Evolutionary conservation across 116 monocot genomes (phyloP), one percentile per base, ranked within the genome.

Genomic region (Trichopus zeylanicus): DNA sequence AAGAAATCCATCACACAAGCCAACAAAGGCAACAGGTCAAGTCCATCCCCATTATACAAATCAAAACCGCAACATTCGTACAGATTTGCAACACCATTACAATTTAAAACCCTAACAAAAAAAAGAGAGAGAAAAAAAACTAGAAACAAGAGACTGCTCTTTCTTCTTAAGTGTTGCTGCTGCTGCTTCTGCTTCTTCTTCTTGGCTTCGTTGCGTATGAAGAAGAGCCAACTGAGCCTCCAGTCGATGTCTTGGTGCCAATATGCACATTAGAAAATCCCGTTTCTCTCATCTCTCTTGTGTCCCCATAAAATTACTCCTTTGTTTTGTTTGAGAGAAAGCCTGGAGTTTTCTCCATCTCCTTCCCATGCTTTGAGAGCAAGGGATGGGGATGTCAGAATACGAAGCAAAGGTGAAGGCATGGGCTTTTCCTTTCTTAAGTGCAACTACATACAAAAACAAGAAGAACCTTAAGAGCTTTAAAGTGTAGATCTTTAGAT

Each of bases 261-360:
- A 42, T 42, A 42, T 42, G n/a, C 13, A 37, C 8, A 37, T 37
- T 11, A 37, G 37, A 1, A 37, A 1, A 37, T 11, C 5, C 6
- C 26, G 26, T 42, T 3, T 42, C 13, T 42, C 42, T 42, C 42
- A 46, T 42, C 42, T 42, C n/a, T 42, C 42, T 16, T 16, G 13
- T 42, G 42, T 42, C 42, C n/a, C 4, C 42, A 42, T 42, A 42
- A 42, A 42, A 42, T n/a, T 42, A 42, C 42, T 42, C 42, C 42
- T 42, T 42, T 42, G 42, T 13, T 0, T 42, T 42, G 12, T 42
- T 42, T 42, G n/a, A 42, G 42, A 42, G 18, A 42, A 42, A 42
- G 18, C 13, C 42, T 42, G 12, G 13, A 38, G n/a, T 9, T 42
- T 42, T 42, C 13, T 18, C 42, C 37, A 37, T 42, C 42, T 42